These are phyloP conservation scores for Acanthamoeba sp. DNA, from an alignment of 208 protist species.

Conservation along the genomic window DNA sequence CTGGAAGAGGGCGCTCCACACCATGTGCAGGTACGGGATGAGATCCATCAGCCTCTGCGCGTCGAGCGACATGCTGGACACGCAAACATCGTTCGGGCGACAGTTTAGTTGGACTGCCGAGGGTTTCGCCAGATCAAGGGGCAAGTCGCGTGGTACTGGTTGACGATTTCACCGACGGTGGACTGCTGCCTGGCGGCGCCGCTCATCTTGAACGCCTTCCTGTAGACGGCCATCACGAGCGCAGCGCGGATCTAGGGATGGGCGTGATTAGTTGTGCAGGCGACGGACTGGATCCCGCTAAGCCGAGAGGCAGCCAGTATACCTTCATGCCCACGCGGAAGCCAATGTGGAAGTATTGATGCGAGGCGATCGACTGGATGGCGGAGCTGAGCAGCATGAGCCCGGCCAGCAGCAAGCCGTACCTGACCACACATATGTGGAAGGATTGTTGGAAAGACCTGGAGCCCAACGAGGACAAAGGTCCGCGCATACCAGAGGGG, in stretches of 20 bases:
- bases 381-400: conserved; percentile 5
- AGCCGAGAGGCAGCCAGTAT: background rate
- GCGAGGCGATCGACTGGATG: background rate
- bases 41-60: conserved; percentile 86
- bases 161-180: conserved; percentile 92
- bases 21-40: conserved; percentile 86
- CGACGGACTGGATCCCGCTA: background rate
- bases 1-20: conserved; percentile 88
- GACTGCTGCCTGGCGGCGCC: conserved; percentile 88
- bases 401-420: conserved; percentile 10
- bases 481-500: background rate
- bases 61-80: conserved; percentile 86
- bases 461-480: background rate
- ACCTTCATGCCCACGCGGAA: conserved; percentile 72
- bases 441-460: background rate
- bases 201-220: conserved; percentile 89
- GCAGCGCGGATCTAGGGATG: conserved; percentile 84
- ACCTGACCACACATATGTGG: background rate
- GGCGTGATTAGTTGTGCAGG: background rate
- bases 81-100: background rate
- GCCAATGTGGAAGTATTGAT: conserved; percentile 71
- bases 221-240: conserved; percentile 89
- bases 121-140: background rate
- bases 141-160: conserved; percentile 87
- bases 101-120: too few species aligned